These are phyloP conservation scores for Dendrobium officinale DNA, from an alignment of 106 monocot species.

Conservation along the genomic window DNA sequence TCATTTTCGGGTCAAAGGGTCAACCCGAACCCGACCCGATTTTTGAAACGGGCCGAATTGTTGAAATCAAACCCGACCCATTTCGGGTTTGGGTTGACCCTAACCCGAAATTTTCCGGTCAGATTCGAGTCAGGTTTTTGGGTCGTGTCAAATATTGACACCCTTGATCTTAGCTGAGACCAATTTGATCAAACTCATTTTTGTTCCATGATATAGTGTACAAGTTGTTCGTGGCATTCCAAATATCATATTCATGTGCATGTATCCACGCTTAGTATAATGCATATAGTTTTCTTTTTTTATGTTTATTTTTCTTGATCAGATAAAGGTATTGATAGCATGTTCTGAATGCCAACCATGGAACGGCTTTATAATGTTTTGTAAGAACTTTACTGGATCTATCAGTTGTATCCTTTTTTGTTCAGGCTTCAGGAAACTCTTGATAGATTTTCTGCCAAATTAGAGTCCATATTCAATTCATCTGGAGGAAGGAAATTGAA, in stretches of 20 bases:
- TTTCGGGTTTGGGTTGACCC: no score
- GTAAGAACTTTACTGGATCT: not conserved
- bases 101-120: no score
- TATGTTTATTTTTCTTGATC: not conserved
- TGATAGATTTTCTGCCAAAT: conserved; percentile 63
- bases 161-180: not conserved
- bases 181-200: not conserved
- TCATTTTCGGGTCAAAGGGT: no score
- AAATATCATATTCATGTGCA: not conserved
- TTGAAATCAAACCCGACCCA: no score
- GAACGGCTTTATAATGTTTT: not conserved
- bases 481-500: conserved; percentile 87
- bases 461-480: conserved; percentile 57
- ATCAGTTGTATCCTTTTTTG: conserved; percentile 1
- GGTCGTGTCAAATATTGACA: no score
- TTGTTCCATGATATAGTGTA: not conserved
- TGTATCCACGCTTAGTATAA: not conserved
- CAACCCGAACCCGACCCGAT: no score
- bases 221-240: not conserved
- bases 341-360: not conserved
- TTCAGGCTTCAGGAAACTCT: conserved; percentile 86
- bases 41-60: no score
- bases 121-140: no score
- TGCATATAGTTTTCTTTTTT: not conserved
- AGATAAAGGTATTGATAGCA: not conserved